Base-by-base conservation (phyloP, 2,329 filamentous ascomycete genomes). In the Venturia pyrina region DNA sequence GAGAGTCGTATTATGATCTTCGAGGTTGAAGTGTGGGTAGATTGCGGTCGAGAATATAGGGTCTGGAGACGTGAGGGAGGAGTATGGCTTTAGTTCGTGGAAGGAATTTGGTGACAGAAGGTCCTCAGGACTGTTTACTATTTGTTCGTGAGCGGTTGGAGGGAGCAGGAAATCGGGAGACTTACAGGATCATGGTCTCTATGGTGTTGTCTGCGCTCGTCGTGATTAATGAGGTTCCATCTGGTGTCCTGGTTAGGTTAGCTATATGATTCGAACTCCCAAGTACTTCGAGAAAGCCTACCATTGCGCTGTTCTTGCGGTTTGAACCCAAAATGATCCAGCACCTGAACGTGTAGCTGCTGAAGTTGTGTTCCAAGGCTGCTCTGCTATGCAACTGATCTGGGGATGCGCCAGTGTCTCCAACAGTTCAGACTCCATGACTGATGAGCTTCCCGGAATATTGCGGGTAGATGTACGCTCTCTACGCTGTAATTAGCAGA, bases 191-290 rank as follows among this genome's bases (percentile, higher is more conserved):
- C 70, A 82, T 85, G 0, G 80, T 81, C 69, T 81, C 78, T n/a
- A 84, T 76, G 66, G 75, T 72, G 63, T 83, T 76, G 68, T 83
- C 79, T 24, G 78, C 79, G 66, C 78, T 82, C 50, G 80, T 80
- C 2, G 84, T 83, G 66, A 88, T 71, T 32, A 87, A 71, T 28
- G 79, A 81, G 1, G 82, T 85, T 7, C 85, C 85, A 71, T 87
- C 85, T 19, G 82, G 75, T 8, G 80, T 77, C 79, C 80, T 80
- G 65, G 7, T 43, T 10, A 17, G 28, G 28, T 62, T 44, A 62
- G 60, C 37, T 48, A 17, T 19, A 10, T 10, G 15, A 3, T 34
- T 40, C 6, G 19, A 59, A 59, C 1, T 17, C 4, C 28, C 17
- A n/a, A 17, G 5, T 44, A 21, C 28, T 10, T 2, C 1, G 3